Base-by-base conservation (phyloP, 148 eudicot species). In the Rheum nobile region DNA sequence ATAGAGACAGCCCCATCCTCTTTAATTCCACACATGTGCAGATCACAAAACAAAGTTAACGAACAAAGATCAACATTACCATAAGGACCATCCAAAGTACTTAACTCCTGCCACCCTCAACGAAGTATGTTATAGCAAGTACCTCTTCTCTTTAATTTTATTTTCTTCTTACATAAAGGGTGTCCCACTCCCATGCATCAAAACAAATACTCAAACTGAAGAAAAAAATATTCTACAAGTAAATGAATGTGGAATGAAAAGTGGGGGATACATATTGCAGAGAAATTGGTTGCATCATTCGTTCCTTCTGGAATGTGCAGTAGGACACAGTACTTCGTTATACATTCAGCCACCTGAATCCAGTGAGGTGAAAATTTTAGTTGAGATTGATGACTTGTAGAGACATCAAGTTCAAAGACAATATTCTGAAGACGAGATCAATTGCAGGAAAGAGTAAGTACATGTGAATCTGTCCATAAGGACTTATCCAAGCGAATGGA, bases 221-320 rank as follows among this genome's bases (percentile, higher is more conserved):
- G 14, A 21, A 78, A 74, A 80, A 29, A 0, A 31, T 28, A 59
- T 10, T 32, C 32, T 31, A 0, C 8, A 32, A 16, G 11, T 32
- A 4, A 65, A 32, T 34, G 70, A 34, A 65, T 35, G 55, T 22
- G 19, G 44, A 16, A 47, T 65, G 65, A 61, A 39, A 72, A 48
- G 16, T 21, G 21, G 10, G 70, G 89, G 86, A 88, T 88, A 88
- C 89, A 88, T 75, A 88, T 74, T 75, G 85, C 87, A n/a, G 91
- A 84, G 65, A 88, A 83, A 29, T 86, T 75, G 71, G 82, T 77
- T 2, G 87, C 89, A 79, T 88, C 91, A 13, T 79, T 35, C 52
- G 85, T 88, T 75, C 87, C 89, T 75, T 84, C 91, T 39, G 72
- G 48, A 65, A 86, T 81, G 78, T 88, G 91, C 71, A 88, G 67